These are phyloP conservation scores for Cystobasidium slooffiae DNA, from an alignment of 1,284 basidiomycete species.

Conservation along the genomic window DNA sequence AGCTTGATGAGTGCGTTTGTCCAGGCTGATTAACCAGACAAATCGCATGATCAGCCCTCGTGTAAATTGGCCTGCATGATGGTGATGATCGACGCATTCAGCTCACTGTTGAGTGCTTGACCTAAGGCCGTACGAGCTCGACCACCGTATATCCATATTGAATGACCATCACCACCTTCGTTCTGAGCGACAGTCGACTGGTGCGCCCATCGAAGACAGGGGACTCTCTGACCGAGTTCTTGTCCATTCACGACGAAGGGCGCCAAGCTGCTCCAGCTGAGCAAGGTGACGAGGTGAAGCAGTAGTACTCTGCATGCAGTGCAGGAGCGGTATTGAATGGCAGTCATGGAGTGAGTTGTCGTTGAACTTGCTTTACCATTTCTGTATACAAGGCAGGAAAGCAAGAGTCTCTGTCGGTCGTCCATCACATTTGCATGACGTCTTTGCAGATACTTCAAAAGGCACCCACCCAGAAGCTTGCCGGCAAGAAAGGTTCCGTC, in stretches of 20 bases:
- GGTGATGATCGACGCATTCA: background rate
- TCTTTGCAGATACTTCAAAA: no score
- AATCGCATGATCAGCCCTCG: background rate
- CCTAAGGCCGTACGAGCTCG: constrained; percentile 43
- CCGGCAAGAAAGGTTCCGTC: no score
- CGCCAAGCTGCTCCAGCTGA: background rate
- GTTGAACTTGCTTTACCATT: no score
- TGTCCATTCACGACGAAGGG: background rate
- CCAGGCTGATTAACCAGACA: constrained; percentile 43
- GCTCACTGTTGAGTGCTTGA: constrained; percentile 43
- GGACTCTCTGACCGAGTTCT: constrained; percentile 13
- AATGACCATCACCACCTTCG: constrained; percentile 17
- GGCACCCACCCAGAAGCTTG: no score
- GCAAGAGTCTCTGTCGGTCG: no score
- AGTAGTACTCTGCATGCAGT: background rate
- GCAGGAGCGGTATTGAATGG: background rate
- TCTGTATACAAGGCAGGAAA: no score
- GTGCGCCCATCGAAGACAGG: constrained; percentile 37
- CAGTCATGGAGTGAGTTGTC: background rate
- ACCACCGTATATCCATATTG: constrained; percentile 48
- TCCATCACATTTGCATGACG: no score
- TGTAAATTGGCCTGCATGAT: background rate
- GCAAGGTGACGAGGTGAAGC: background rate
- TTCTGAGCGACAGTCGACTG: constrained; percentile 29
- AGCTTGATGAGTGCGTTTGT: constrained; percentile 53